Percentiles rank a stretch among this genome's conserved stretches.
Evolutionary conservation across 805 yeast species (phyloP).

Genomic region (Yarrowia sp.): DNA sequence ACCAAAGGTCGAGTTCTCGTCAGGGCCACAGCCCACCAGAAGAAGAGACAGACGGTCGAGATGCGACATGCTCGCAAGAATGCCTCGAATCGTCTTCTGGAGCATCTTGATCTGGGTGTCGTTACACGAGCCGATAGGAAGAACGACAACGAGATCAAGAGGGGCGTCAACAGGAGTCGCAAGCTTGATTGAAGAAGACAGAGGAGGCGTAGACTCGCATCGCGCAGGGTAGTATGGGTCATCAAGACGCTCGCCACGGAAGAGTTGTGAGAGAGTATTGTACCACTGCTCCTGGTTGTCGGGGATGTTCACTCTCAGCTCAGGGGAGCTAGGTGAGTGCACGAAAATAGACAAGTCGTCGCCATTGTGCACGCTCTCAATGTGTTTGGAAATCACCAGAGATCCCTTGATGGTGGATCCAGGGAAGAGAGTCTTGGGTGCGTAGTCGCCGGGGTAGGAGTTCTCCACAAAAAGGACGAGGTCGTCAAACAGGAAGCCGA

Average conservation of each 20-base stretch:
- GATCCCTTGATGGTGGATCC: slow-evolving; percentile 15
- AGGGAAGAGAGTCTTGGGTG: slow-evolving; percentile 3
- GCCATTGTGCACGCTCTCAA: neutral
- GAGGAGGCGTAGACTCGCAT: neutral
- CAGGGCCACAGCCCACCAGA: slow-evolving; percentile 9
- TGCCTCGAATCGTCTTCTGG: neutral
- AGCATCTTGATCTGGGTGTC: neutral
- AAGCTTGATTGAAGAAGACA: neutral
- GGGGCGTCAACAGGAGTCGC: neutral
- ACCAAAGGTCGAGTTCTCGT: neutral
- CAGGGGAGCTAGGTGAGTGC: neutral
- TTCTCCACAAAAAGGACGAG: slow-evolving; percentile 13
- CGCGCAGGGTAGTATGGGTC: neutral
- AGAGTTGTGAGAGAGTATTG: neutral
- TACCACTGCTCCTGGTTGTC: slow-evolving; percentile 7
- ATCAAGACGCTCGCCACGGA: neutral
- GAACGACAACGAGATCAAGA: neutral
- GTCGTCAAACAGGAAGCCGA: slow-evolving; percentile 8
- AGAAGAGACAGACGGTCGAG: slow-evolving; percentile 5
- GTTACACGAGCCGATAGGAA: neutral
- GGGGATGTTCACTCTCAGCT: neutral
- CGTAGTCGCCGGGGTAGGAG: neutral
- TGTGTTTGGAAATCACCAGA: slow-evolving; percentile 4
- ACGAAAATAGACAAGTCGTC: neutral
- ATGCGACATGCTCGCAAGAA: neutral